Evolutionary conservation across 306 rosid genomes (phyloP), one percentile per base, ranked within the genome.

Genomic region (Potentilla sterilis): DNA sequence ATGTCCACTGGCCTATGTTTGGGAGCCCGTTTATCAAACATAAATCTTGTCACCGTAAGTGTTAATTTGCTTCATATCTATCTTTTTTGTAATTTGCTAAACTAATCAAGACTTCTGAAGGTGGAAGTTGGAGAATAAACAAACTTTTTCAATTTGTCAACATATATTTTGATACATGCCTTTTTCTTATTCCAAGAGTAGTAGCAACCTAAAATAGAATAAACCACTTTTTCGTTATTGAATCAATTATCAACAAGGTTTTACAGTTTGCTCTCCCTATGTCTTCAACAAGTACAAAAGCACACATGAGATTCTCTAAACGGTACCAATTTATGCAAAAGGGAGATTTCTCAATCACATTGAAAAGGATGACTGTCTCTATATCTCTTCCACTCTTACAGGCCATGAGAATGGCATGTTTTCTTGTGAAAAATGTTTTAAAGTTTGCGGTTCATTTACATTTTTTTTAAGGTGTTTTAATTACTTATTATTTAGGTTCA

Each of bases 1-100:
- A 93, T 93, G 98, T 93, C 97, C 19, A 89, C 97, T 32, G 98
- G 98, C 12, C 79, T 93, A 37, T 89, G 97, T 72, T 84, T 85
- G 16, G 98, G 98, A 24, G 97, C 89, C 32, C 62, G 64, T 7
- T 75, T 87, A 47, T 83, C 89, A 4, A 87, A 87, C 15, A 49
- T 91, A 55, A 88, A 93, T 48, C 88, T 91, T 74, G 93, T 88
- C 18, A 91, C 98, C 0, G 97, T 93, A 81, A 78, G 96, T 78
- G 3, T 59, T 13, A 9, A 7, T 0, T 34, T 9, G 38, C 59
- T 43, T 32, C 2, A 2, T 46, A 35, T 66, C 11, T 69, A 10
- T 69, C 28, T 9, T 54, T n/a, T 18, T 24, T 68, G n/a, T 11
- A 41, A 19, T 51, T n/a, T 21, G 28, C 28, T n/a, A 2, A 21